Percentiles rank a stretch among this genome's conserved stretches.
Conservation (phyloP, 768 basidiomycete species). For the Mrakia gelida region DNA sequence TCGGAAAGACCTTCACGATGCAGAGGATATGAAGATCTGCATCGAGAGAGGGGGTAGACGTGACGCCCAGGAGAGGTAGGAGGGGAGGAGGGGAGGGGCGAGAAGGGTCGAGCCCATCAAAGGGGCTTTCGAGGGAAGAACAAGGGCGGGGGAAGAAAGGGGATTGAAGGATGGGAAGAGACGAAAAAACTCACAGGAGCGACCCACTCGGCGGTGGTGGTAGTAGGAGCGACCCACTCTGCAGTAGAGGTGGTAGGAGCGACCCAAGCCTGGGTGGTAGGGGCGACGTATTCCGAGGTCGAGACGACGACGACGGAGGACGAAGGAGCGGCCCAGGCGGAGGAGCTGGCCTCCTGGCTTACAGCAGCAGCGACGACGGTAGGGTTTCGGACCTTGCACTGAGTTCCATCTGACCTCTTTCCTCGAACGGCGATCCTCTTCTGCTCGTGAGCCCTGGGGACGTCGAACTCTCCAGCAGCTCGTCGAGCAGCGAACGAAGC, state of each 20-base stretch:
- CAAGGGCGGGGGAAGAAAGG: background rate
- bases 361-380: background rate
- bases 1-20: background rate
- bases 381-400: constrained; percentile 19
- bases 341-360: background rate
- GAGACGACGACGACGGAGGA: constrained; percentile 6
- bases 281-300: constrained; percentile 7
- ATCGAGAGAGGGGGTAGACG: background rate
- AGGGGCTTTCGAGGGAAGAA: background rate
- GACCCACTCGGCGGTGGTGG: background rate
- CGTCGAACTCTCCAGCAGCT: constrained; percentile 17
- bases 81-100: background rate
- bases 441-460: background rate
- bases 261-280: background rate
- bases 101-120: constrained; percentile 2
- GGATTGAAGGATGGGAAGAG: background rate
- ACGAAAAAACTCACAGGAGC: background rate
- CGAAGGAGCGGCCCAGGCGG: background rate
- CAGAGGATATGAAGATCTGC: background rate
- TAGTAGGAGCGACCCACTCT: constrained; percentile 16
- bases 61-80: background rate
- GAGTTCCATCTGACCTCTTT: constrained; percentile 23
- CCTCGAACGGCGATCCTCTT: constrained; percentile 7
- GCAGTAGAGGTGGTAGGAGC: constrained; percentile 10
- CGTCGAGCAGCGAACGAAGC: constrained; percentile 22